Evolutionary conservation across 2,329 filamentous ascomycete species (phyloP), one percentile per base, ranked within the genome.

Genomic region (Cordyceps farinosa): DNA sequence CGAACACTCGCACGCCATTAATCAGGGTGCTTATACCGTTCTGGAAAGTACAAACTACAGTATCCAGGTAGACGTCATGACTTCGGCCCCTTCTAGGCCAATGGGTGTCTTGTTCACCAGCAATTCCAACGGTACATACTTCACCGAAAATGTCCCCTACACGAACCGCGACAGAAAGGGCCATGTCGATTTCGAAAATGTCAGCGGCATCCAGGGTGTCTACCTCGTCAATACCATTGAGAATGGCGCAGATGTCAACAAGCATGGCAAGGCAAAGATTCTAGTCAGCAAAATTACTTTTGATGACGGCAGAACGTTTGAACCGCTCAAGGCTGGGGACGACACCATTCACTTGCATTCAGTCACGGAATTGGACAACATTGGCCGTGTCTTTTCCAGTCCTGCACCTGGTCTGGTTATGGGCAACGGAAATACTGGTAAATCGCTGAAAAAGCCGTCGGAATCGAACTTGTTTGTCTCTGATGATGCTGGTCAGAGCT

Each of bases 21-120:
- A 92, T 66, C 90, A 97, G 73, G 86, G 94, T 72, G 91, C 91
- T 3, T 99, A 97, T 75, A 99, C 95, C 0, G 85, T 99, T 54
- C 83, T 99, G 47, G 94, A 98, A 77, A 95, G 93, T 71, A 98
- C 95, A 48, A 94, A 97, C 73, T 97, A 99, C 80, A 97, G 94
- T 79, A 92, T 99, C 69, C 94, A 98, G 77, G 87, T 99, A 62
- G 93, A 98, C 75, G 93, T 98, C 66, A 88, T 94, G 84, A 91
- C 89, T 1, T 81, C 81, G 45, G 80, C 79, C 51, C 83, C 83
- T 13, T 84, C 82, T 1, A 85, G 84, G 44, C 85, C 89, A 0
- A 94, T 97, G 85, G 96, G 95, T 40, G 87, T 90, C 11, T 82
- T 99, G 63, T 94, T 97, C 71, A 96, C 92, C 6, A 98, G 94